Evolutionary conservation across 805 yeast genomes (phyloP).

Genomic region (Starmerella potacharoeniae): DNA sequence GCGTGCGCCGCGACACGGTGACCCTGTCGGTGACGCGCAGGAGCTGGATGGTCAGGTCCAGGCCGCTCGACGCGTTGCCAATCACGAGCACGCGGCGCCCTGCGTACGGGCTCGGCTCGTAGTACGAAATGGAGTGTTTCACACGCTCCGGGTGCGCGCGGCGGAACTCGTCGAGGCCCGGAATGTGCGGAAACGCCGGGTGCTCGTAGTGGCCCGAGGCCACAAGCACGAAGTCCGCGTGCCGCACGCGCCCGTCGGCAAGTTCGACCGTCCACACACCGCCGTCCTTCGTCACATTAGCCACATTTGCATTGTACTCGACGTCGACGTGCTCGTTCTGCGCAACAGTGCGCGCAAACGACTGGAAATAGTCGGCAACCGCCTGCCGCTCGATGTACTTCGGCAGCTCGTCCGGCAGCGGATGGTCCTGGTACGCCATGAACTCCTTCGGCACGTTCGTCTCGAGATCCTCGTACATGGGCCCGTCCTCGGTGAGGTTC

Average conservation of each 20-base stretch:
- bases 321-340: conserved; percentile 25
- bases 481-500: conserved; percentile 40
- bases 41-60: conserved; percentile 56
- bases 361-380: conserved; percentile 47
- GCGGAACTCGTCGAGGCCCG: conserved; percentile 31
- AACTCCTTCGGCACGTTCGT: conserved; percentile 55
- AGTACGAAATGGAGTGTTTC: conserved; percentile 46
- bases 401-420: conserved; percentile 37
- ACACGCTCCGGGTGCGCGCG: conserved; percentile 24
- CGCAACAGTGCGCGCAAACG: conserved; percentile 39
- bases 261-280: conserved; percentile 33
- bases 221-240: conserved; percentile 45
- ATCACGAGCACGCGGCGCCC: conserved; percentile 45
- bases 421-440: conserved; percentile 51
- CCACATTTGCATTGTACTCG: conserved; percentile 39
- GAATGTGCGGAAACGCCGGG: conserved; percentile 46
- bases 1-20: conserved; percentile 39
- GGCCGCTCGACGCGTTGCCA: conserved; percentile 68
- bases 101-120: conserved; percentile 36
- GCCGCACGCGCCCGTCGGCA: conserved; percentile 22
- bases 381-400: conserved; percentile 49
- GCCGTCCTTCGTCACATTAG: conserved; percentile 30
- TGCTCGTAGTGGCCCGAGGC: conserved; percentile 55
- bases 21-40: conserved; percentile 35
- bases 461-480: conserved; percentile 55